Percentiles rank a stretch among this genome's conserved stretches.
Conservation (phyloP, 2,329 filamentous ascomycete species). For the Scedosporium boydii region DNA sequence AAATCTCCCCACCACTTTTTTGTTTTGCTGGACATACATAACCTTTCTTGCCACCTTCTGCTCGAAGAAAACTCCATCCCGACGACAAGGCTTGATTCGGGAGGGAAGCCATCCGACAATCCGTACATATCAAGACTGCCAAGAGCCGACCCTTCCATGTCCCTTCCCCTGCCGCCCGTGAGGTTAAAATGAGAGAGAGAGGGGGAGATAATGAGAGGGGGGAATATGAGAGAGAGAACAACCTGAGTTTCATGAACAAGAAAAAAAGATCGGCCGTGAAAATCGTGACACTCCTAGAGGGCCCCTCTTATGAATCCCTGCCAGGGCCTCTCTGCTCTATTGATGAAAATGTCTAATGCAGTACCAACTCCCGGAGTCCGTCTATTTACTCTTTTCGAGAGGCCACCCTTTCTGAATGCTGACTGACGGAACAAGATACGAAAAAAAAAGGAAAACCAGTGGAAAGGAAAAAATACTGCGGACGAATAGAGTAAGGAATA, state of each 20-base stretch:
- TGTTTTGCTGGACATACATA: neutral
- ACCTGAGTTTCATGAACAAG: neutral
- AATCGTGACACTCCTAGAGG: slow-evolving; percentile 7
- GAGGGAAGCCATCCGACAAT: neutral
- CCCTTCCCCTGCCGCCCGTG: neutral
- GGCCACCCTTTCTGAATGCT: slow-evolving; percentile 14
- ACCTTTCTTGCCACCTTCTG: neutral
- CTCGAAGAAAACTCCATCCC: neutral
- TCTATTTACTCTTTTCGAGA: slow-evolving; percentile 10
- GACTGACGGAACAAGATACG: slow-evolving; percentile 9
- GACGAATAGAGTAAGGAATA: neutral
- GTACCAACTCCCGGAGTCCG: slow-evolving; percentile 16
- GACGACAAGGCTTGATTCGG: neutral
- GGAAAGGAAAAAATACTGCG: slow-evolving; percentile 9
- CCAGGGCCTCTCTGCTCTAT: slow-evolving; percentile 7
- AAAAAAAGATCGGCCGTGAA: slow-evolving; percentile 6
- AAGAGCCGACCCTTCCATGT: neutral
- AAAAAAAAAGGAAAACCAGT: slow-evolving; percentile 6
- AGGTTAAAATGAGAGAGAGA: neutral
- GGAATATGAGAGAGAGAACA: neutral
- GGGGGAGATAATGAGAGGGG: neutral
- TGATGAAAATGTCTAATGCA: slow-evolving; percentile 16
- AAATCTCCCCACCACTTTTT: neutral
- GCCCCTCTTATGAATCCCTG: slow-evolving; percentile 3
- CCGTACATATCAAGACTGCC: no score